Conservation (phyloP, 108 stramenopile genomes). For the Cylindrotheca fusiformis region DNA sequence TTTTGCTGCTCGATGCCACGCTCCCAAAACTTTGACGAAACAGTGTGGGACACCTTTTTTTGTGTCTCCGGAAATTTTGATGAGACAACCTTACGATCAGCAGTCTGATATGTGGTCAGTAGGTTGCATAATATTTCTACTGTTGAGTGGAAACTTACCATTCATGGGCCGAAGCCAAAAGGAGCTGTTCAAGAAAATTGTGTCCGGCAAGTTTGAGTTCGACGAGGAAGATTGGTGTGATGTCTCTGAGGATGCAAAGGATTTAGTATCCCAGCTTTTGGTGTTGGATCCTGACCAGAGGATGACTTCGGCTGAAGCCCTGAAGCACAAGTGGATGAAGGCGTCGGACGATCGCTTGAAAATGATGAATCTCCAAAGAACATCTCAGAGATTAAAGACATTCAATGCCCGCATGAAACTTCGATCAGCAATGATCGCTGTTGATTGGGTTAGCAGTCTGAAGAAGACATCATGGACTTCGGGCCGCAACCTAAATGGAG, state of each 20-base stretch:
- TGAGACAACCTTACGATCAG: constrained; percentile 71
- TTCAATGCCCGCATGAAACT: constrained; percentile 88
- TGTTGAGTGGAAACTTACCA: constrained; percentile 88
- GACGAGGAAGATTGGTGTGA: constrained; percentile 68
- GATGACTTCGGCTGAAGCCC: constrained; percentile 67
- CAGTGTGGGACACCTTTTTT: constrained; percentile 94
- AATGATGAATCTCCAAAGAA: constrained; percentile 36
- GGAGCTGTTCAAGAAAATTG: constrained; percentile 74
- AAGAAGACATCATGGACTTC: constrained; percentile 42
- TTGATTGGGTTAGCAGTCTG: constrained; percentile 56
- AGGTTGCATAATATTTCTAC: constrained; percentile 91
- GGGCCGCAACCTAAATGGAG: constrained; percentile 5
- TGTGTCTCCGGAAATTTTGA: constrained; percentile 95
- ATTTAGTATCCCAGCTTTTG: constrained; percentile 69
- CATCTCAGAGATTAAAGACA: constrained; percentile 75
- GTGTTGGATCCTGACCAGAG: constrained; percentile 72
- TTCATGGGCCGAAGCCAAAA: constrained; percentile 76
- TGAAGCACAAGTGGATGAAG: constrained; percentile 81
- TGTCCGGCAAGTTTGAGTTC: constrained; percentile 70
- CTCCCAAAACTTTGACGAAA: constrained; percentile 63
- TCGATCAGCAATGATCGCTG: constrained; percentile 78
- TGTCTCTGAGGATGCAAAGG: constrained; percentile 84
- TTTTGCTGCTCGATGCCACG: constrained; percentile 80
- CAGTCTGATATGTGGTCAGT: constrained; percentile 96
- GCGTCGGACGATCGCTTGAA: constrained; percentile 44